Evolutionary conservation across 2,329 filamentous ascomycete species (phyloP).

Genomic region (Canariomyces notabilis): DNA sequence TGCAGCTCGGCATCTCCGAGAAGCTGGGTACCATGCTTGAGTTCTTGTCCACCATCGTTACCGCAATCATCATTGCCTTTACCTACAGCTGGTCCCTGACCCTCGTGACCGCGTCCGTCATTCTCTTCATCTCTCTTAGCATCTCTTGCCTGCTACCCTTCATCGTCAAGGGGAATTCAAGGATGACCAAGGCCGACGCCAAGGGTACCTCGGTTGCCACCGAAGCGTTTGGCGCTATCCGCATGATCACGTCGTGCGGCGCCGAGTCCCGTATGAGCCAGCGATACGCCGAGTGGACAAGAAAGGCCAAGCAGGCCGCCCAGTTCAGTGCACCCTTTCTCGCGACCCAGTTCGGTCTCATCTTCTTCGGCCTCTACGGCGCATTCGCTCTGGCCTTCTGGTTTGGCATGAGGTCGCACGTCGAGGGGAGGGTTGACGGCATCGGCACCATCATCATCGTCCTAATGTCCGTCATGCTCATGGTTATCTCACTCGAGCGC

Average conservation of each 20-base stretch:
- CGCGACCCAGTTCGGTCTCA: slow-evolving; percentile 47
- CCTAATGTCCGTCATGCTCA: slow-evolving; percentile 54
- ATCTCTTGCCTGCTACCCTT: slow-evolving; percentile 48
- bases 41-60: slow-evolving; percentile 46
- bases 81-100: slow-evolving; percentile 55
- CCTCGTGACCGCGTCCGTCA: slow-evolving; percentile 51
- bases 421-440: slow-evolving; percentile 42
- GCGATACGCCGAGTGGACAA: slow-evolving; percentile 51
- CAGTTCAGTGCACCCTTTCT: slow-evolving; percentile 46
- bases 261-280: slow-evolving; percentile 50
- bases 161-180: slow-evolving; percentile 47
- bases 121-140: slow-evolving; percentile 51
- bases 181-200: slow-evolving; percentile 47
- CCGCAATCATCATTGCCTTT: slow-evolving; percentile 52
- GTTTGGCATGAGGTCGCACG: slow-evolving; percentile 52
- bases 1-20: slow-evolving; percentile 62
- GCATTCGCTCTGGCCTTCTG: slow-evolving; percentile 57
- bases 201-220: slow-evolving; percentile 56
- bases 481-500: slow-evolving; percentile 52
- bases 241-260: slow-evolving; percentile 59
- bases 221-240: slow-evolving; percentile 54
- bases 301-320: slow-evolving; percentile 48
- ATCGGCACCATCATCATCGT: slow-evolving; percentile 53
- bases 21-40: slow-evolving; percentile 57
- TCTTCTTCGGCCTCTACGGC: slow-evolving; percentile 51